phyloP scores from a whole-genome alignment of 2,329 filamentous ascomycete species.

The Penicillium thymicola region DNA sequence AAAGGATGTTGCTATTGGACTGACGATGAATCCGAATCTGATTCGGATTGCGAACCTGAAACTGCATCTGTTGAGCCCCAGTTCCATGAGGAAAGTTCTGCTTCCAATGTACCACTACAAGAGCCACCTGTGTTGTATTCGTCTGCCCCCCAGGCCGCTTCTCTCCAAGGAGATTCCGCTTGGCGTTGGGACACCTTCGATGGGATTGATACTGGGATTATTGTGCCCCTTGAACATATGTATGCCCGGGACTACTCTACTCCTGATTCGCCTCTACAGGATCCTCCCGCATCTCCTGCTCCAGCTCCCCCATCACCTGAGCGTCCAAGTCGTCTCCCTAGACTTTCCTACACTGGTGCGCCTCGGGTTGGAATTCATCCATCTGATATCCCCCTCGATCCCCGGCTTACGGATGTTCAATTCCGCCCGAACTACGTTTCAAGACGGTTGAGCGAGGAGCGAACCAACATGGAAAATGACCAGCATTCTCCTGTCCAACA shows the following conservation, averaged over 20 bases:
- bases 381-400: neutral
- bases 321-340: neutral
- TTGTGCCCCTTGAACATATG: neutral
- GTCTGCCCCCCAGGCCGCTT: neutral
- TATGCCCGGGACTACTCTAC: neutral
- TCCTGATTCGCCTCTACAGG: neutral
- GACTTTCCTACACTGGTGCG: neutral
- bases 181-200: neutral
- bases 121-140: neutral
- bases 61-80: too few relatives aligned
- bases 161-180: neutral
- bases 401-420: neutral
- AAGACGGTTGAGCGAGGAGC: too few relatives aligned
- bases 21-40: neutral
- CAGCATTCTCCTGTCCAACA: neutral
- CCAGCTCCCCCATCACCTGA: neutral
- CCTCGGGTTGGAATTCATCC: neutral
- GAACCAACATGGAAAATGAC: neutral
- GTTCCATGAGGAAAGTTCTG: neutral
- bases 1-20: neutral
- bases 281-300: neutral
- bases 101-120: neutral
- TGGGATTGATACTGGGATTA: too few relatives aligned
- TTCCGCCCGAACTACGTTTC: neutral
- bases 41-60: neutral